Percentiles rank a stretch among this genome's conserved stretches.
Evolutionary conservation across 106 monocot genomes (phyloP).

Genomic region (Acorus calamus): DNA sequence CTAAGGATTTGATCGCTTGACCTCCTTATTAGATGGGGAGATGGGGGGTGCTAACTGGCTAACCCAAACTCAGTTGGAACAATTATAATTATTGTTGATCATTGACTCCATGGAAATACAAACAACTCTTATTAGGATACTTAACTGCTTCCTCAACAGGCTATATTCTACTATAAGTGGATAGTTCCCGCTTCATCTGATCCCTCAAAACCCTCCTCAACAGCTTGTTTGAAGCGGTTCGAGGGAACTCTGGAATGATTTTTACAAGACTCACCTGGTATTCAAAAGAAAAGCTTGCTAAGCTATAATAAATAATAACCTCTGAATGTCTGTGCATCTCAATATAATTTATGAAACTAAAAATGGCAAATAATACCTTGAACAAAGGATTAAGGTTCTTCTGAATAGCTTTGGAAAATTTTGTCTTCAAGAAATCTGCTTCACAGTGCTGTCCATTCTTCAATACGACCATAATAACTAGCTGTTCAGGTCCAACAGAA

Average conservation of each 20-base stretch:
- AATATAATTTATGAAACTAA: too few relatives aligned
- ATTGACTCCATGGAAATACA: too few relatives aligned
- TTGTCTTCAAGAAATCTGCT: slow-evolving; percentile 31
- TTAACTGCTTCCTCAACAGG: too few relatives aligned
- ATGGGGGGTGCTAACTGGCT: too few relatives aligned
- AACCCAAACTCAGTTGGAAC: too few relatives aligned
- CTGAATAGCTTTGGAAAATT: slow-evolving; percentile 66
- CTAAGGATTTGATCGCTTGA: too few relatives aligned
- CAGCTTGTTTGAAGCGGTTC: slow-evolving; percentile 29
- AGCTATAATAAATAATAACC: too few relatives aligned
- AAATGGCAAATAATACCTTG: slow-evolving; percentile 35
- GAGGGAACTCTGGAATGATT: slow-evolving; percentile 13
- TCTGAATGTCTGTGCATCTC: too few relatives aligned
- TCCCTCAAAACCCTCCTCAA: slow-evolving; percentile 20
- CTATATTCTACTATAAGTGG: not conserved
- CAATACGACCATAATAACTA: slow-evolving; percentile 57
- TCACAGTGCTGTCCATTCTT: slow-evolving; percentile 30
- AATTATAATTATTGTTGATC: too few relatives aligned
- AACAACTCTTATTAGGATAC: too few relatives aligned
- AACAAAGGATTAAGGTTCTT: slow-evolving; percentile 77
- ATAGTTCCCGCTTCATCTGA: slow-evolving; percentile 12
- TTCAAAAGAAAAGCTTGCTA: too few relatives aligned
- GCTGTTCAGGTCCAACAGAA: slow-evolving; percentile 58
- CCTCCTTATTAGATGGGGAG: too few relatives aligned
- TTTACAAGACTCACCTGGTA: slow-evolving; percentile 19